Conservation (phyloP, 306 rosid genomes). For the Citrullus amarus region DNA sequence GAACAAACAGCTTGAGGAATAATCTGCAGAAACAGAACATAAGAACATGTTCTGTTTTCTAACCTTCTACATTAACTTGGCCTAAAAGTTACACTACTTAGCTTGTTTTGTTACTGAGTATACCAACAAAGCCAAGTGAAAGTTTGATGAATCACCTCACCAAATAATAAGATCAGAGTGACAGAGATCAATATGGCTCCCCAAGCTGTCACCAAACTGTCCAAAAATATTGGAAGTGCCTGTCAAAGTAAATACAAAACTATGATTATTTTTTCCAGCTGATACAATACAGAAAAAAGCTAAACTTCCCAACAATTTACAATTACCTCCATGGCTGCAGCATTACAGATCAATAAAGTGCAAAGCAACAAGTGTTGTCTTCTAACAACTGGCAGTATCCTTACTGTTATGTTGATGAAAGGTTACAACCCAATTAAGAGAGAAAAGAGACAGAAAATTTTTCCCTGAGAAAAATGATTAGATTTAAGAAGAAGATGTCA, state of each 20-base stretch:
- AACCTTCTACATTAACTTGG: neutral
- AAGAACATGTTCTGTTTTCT: neutral
- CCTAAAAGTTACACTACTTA: neutral
- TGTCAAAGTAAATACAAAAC: conserved; percentile 13
- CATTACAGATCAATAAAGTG: conserved; percentile 66
- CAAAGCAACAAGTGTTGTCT: conserved; percentile 66
- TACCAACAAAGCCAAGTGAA: neutral
- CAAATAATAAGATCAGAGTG: conserved; percentile 59
- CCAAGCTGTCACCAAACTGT: conserved; percentile 38
- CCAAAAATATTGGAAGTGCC: conserved; percentile 80
- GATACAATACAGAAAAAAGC: neutral
- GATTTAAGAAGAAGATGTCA: neutral
- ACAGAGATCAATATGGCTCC: conserved; percentile 59
- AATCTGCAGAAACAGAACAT: conserved; percentile 26
- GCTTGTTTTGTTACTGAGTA: neutral
- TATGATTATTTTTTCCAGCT: neutral
- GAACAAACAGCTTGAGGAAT: conserved; percentile 70
- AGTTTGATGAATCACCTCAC: conserved; percentile 35
- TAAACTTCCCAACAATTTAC: neutral
- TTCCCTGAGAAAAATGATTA: neutral
- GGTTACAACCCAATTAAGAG: neutral
- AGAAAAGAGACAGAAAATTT: neutral
- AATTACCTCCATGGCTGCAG: conserved; percentile 69
- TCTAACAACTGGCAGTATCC: conserved; percentile 72
- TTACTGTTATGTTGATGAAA: conserved; percentile 23